Percentiles rank a stretch among this genome's conserved stretches.
Conservation (phyloP, 495 filamentous ascomycete species). For the Ascodesmis nigricans region DNA sequence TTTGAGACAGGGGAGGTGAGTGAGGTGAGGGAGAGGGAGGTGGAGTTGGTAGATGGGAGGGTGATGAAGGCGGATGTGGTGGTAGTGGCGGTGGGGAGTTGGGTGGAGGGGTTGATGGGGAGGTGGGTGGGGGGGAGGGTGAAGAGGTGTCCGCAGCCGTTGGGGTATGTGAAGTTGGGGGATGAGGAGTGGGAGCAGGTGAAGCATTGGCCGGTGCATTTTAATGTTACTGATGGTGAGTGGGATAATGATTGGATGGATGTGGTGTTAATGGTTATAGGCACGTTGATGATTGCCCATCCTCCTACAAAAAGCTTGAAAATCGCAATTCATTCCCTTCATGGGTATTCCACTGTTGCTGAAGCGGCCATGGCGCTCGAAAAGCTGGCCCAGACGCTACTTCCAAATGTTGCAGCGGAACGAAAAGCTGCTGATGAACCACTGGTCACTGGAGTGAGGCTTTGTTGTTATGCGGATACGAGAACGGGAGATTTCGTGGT, state of each 20-base stretch:
- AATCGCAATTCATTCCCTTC: too few species aligned
- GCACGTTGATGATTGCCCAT: too few species aligned
- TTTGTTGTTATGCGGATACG: slow-evolving; percentile 83
- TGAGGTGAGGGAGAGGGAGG: slow-evolving; percentile 26
- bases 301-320: too few species aligned
- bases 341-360: too few species aligned
- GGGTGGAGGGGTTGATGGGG: slow-evolving; percentile 45
- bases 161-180: slow-evolving; percentile 53
- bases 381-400: too few species aligned
- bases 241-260: too few species aligned
- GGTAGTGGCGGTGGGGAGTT: slow-evolving; percentile 67
- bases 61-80: slow-evolving; percentile 45
- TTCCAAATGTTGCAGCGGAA: too few species aligned
- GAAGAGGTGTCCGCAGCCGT: slow-evolving; percentile 59
- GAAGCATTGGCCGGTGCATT: slow-evolving; percentile 43
- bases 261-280: too few species aligned
- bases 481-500: slow-evolving; percentile 61
- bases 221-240: slow-evolving; percentile 44
- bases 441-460: too few species aligned
- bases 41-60: slow-evolving; percentile 30
- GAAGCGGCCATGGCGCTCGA: too few species aligned
- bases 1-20: slow-evolving; percentile 42
- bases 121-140: slow-evolving; percentile 54
- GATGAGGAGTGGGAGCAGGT: slow-evolving; percentile 38
- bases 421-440: too few species aligned